Percentiles rank a stretch among this genome's conserved stretches.
Evolutionary conservation across 495 filamentous ascomycete species (phyloP).

Genomic region (Ramalina intermedia): DNA sequence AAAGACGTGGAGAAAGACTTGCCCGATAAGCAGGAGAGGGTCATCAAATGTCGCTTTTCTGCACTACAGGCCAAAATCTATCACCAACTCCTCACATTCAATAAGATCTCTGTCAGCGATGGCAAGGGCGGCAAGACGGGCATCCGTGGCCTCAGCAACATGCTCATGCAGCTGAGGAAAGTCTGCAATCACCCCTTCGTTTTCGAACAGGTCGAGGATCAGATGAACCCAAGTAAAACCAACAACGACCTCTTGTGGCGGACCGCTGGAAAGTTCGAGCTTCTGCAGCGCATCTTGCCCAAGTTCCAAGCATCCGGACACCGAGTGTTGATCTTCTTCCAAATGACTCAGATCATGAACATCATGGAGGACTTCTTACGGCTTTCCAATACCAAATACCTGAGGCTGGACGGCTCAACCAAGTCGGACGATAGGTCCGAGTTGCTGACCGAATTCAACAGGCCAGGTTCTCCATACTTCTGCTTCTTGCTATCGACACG

Average conservation of each 20-base stretch:
- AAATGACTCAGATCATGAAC: constrained; percentile 99
- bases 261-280: constrained; percentile 92
- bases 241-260: constrained; percentile 93
- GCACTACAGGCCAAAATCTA: constrained; percentile 85
- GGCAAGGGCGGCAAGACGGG: constrained; percentile 92
- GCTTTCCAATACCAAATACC: constrained; percentile 62
- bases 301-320: constrained; percentile 84
- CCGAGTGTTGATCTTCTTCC: constrained; percentile 98
- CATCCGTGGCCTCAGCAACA: constrained; percentile 92
- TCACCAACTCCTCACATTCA: constrained; percentile 88
- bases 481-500: constrained; percentile 98
- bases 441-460: constrained; percentile 77
- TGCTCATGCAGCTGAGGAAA: constrained; percentile 98
- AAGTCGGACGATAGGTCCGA: constrained; percentile 96
- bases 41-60: constrained; percentile 98
- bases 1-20: constrained; percentile 98
- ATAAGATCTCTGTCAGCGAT: constrained; percentile 85
- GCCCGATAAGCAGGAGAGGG: constrained; percentile 95
- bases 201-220: constrained; percentile 92
- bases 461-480: constrained; percentile 78
- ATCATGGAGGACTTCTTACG: constrained; percentile 99
- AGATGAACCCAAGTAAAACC: constrained; percentile 78
- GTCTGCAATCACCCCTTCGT: constrained; percentile 99
- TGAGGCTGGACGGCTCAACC: constrained; percentile 89
- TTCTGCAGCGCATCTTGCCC: constrained; percentile 80